A percentile compares a stretch with the other conserved stretches of the same genome.
phyloP scores from a whole-genome alignment of 1,284 basidiomycete species.

The Paramarasmius palmivorus region DNA sequence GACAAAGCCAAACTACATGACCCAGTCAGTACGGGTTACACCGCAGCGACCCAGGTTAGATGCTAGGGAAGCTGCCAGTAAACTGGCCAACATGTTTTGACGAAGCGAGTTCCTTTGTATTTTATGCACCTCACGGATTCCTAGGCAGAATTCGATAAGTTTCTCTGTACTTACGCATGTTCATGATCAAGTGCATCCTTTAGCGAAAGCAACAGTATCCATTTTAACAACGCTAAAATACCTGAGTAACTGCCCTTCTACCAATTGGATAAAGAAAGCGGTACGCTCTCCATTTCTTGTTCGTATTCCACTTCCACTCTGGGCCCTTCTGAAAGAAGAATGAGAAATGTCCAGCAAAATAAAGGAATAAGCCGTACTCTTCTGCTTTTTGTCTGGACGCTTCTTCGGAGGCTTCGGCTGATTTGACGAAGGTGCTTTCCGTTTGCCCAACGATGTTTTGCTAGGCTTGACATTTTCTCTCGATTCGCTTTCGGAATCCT shows the following conservation, averaged over 20 bases:
- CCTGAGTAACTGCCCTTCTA: slow-evolving; percentile 29
- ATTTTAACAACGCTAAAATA: neutral
- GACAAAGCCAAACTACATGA: slow-evolving; percentile 57
- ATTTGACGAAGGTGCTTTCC: slow-evolving; percentile 52
- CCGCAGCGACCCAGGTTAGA: slow-evolving; percentile 71
- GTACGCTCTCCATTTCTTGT: slow-evolving; percentile 78
- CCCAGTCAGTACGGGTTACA: slow-evolving; percentile 65
- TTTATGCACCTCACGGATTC: neutral
- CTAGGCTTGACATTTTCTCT: slow-evolving; percentile 38
- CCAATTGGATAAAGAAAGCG: slow-evolving; percentile 63
- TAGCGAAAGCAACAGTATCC: neutral
- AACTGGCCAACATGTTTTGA: slow-evolving; percentile 84
- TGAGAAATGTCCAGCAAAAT: slow-evolving; percentile 12
- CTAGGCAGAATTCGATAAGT: too few relatives aligned
- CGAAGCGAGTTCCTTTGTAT: neutral
- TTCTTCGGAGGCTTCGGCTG: slow-evolving; percentile 45
- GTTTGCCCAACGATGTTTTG: slow-evolving; percentile 56
- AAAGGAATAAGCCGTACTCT: slow-evolving; percentile 13
- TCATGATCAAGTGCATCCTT: too few relatives aligned
- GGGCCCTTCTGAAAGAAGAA: slow-evolving; percentile 57
- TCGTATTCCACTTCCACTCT: slow-evolving; percentile 96
- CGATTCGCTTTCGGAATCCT: slow-evolving; percentile 34
- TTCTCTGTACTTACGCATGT: too few relatives aligned
- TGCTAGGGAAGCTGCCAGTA: slow-evolving; percentile 82
- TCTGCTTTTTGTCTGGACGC: slow-evolving; percentile 50